Conservation (phyloP, 2,329 filamentous ascomycete species). For the Rhinocladiella mackenziei region DNA sequence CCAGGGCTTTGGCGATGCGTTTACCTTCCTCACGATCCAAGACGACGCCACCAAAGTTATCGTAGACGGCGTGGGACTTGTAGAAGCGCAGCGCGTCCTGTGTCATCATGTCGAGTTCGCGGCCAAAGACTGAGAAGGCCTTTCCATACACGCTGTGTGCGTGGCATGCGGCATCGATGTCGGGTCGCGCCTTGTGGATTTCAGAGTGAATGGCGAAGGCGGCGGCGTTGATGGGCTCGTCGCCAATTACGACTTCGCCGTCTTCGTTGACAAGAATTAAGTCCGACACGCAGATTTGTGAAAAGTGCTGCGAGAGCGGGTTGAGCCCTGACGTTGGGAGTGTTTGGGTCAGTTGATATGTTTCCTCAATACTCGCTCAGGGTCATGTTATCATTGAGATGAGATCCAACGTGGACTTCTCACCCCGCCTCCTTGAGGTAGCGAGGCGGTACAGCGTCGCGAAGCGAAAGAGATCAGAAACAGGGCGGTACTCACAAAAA, state of each 20-base stretch:
- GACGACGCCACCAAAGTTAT: conserved; percentile 51
- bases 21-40: conserved; percentile 51
- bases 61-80: conserved; percentile 39
- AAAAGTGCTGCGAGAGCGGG: conserved; percentile 45
- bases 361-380: too few relatives aligned
- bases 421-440: too few relatives aligned
- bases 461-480: conserved; percentile 1
- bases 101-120: conserved; percentile 46
- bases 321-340: conserved; percentile 35
- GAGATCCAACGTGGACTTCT: too few relatives aligned
- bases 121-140: conserved; percentile 46
- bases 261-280: conserved; percentile 44
- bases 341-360: background rate
- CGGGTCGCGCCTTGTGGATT: conserved; percentile 53
- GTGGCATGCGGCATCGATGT: conserved; percentile 41
- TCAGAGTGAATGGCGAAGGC: conserved; percentile 48
- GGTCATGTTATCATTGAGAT: too few relatives aligned
- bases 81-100: conserved; percentile 45
- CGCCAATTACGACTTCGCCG: conserved; percentile 40
- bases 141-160: conserved; percentile 45
- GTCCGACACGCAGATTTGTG: conserved; percentile 40
- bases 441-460: too few relatives aligned
- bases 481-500: conserved; percentile 33
- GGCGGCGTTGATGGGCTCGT: conserved; percentile 45
- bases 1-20: conserved; percentile 48